Evolutionary conservation across 2,329 filamentous ascomycete genomes (phyloP), one percentile per base, ranked within the genome.

Genomic region (Ophiostoma quercus): DNA sequence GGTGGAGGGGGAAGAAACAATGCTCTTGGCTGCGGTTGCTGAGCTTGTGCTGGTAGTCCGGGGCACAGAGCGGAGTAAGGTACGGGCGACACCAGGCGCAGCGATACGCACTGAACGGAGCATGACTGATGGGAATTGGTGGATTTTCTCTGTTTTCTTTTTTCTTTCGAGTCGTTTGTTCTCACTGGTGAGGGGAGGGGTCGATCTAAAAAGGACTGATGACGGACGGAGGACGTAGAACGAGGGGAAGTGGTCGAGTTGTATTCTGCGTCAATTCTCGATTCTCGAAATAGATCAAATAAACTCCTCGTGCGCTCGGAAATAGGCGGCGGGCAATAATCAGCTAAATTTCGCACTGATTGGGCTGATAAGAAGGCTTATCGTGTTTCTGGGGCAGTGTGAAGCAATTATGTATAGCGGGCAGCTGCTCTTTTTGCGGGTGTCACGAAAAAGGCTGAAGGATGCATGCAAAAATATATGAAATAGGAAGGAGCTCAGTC

Each of bases 81-180:
- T 47, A 32, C 41, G 66, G 9, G 66, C 66, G 41, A 67, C 66
- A 63, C 60, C 60, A 51, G 71, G 70, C 60, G 71, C 71, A 47
- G 70, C 68, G 34, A 69, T 63, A 51, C 68, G 71, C 66, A 72
- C 68, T 57, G 72, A 71, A 37, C 71, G 72, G 60, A 73, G 70
- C 72, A 73, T 73, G 71, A 68, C 62, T 67, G 67, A 39, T 34
- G 63, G 22, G 12, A n/a, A 19, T 37, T 29, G 19, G 7, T 6
- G 63, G 60, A 34, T 19, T 63, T 34, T 29, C 32, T 16, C 25
- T 25, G 47, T 37, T 62, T 22, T 41, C 67, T 68, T 32, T 68
- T 29, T 34, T 62, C 37, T 66, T 60, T 67, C 54, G 60, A 11
- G 22, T 67, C 67, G 62, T 32, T 70, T 70, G 43, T 57, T 66